These are phyloP conservation scores for Chlorophyllum brunneum DNA, from an alignment of 768 basidiomycete genomes.

Conservation along the genomic window DNA sequence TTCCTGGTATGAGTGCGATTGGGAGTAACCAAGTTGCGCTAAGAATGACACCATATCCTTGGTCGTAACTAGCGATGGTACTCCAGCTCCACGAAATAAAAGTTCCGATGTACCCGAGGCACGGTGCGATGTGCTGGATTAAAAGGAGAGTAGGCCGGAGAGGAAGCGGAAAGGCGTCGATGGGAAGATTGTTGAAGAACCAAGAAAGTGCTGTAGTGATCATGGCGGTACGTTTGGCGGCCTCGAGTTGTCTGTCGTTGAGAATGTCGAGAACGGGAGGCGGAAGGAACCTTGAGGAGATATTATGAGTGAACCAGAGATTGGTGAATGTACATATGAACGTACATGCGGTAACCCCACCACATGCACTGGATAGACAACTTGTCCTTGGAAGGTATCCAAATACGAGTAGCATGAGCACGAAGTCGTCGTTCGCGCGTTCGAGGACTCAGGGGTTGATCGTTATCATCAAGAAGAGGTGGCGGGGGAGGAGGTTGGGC, in stretches of 20 bases:
- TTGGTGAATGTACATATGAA: slow-evolving; percentile 6
- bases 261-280: slow-evolving; percentile 69
- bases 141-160: slow-evolving; percentile 56
- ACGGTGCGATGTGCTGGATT: slow-evolving; percentile 61
- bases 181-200: slow-evolving; percentile 66
- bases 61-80: slow-evolving; percentile 65
- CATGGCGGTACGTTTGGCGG: slow-evolving; percentile 68
- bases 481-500: neutral
- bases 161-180: slow-evolving; percentile 51
- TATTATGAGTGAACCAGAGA: neutral
- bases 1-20: slow-evolving; percentile 70
- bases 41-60: slow-evolving; percentile 71
- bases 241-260: slow-evolving; percentile 61
- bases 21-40: slow-evolving; percentile 83
- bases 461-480: neutral
- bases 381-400: slow-evolving; percentile 72
- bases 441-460: slow-evolving; percentile 5
- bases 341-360: slow-evolving; percentile 84
- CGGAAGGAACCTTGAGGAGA: slow-evolving; percentile 61
- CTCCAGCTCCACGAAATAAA: slow-evolving; percentile 83
- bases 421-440: slow-evolving; percentile 4
- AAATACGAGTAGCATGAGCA: slow-evolving; percentile 23
- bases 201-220: slow-evolving; percentile 74
- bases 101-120: slow-evolving; percentile 69
- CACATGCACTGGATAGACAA: slow-evolving; percentile 75